phyloP scores from a whole-genome alignment of 768 basidiomycete genomes.

The Paxillus involutus region DNA sequence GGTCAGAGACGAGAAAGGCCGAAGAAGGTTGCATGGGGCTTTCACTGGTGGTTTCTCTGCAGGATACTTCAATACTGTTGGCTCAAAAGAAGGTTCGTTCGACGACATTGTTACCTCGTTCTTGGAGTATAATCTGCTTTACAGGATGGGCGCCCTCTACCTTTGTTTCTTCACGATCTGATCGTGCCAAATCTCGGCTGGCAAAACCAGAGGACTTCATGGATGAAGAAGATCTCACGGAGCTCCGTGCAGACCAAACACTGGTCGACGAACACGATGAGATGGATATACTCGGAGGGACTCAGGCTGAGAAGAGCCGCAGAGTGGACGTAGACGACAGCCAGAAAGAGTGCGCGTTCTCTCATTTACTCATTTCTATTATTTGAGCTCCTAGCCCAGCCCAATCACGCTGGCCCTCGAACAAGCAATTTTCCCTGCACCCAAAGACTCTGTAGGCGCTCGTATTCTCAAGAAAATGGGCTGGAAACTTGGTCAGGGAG shows the following conservation, averaged over 20 bases:
- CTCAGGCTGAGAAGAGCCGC: conserved; percentile 43
- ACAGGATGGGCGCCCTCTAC: conserved; percentile 93
- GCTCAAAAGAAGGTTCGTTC: conserved; percentile 85
- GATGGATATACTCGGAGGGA: conserved; percentile 65
- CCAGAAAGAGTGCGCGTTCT: conserved; percentile 35
- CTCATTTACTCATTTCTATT: not conserved
- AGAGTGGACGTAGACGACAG: conserved; percentile 37
- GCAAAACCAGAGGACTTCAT: conserved; percentile 91
- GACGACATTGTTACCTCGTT: not conserved
- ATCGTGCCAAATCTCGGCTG: conserved; percentile 60
- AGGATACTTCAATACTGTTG: conserved; percentile 95
- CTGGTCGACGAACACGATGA: conserved; percentile 81
- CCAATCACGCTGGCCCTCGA: conserved; percentile 63
- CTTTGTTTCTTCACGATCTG: conserved; percentile 85
- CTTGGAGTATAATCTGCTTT: not conserved
- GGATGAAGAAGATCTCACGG: conserved; percentile 97
- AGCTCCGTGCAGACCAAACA: conserved; percentile 68
- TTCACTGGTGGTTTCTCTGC: conserved; percentile 99
- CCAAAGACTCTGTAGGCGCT: conserved; percentile 80
- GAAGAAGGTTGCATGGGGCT: conserved; percentile 92
- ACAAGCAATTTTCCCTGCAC: conserved; percentile 66
- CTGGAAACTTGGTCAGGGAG: conserved; percentile 90
- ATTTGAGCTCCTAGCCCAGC: conserved; percentile 35
- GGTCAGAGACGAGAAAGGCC: conserved; percentile 92
- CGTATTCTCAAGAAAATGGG: conserved; percentile 93